Evolutionary conservation across 129 eudicot species (phyloP).

Genomic region (carrot (Daucus carota)): DH1_v3.0 NC_030381.2:33042501-33043000

Average conservation of each 20-base stretch:
- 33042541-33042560: slow-evolving; percentile 82
- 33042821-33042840: slow-evolving; percentile 69
- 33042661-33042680: slow-evolving; percentile 58
- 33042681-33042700: slow-evolving; percentile 58
- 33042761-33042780: slow-evolving; percentile 81
- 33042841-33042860: slow-evolving; percentile 53
- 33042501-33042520: slow-evolving; percentile 69
- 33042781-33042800: slow-evolving; percentile 90
- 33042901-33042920: slow-evolving; percentile 49
- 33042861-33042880: slow-evolving; percentile 76
- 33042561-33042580: slow-evolving; percentile 63
- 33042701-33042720: slow-evolving; percentile 69
- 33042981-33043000: slow-evolving; percentile 65
- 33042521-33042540: slow-evolving; percentile 91
- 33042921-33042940: slow-evolving; percentile 69
- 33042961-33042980: slow-evolving; percentile 64
- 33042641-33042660: slow-evolving; percentile 76
- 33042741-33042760: slow-evolving; percentile 50
- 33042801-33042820: slow-evolving; percentile 62
- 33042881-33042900: slow-evolving; percentile 67
- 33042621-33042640: slow-evolving; percentile 56
- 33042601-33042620: slow-evolving; percentile 70
- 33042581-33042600: slow-evolving; percentile 70
- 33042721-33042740: slow-evolving; percentile 62
- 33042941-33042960: slow-evolving; percentile 72